Percentiles rank a stretch among this genome's conserved stretches.
phyloP scores from a whole-genome alignment of 768 basidiomycete genomes.

The Kwoniella sp. region DNA sequence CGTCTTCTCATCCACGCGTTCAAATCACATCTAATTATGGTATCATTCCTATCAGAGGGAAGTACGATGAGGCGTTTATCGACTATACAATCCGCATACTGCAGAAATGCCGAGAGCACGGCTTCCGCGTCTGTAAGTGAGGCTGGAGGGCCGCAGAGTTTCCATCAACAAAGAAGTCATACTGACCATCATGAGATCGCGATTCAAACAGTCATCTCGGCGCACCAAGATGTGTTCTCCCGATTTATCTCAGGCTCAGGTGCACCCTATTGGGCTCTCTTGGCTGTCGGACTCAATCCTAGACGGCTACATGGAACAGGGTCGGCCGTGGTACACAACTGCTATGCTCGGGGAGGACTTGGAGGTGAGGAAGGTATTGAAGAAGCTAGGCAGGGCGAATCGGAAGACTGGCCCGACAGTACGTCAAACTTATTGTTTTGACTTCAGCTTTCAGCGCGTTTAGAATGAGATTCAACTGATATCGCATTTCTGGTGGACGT shows the following conservation, averaged over 20 bases:
- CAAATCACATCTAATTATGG: no score
- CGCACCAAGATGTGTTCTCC: conserved; percentile 97
- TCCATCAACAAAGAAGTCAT: background rate
- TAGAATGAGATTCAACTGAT: conserved; percentile 70
- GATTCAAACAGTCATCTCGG: conserved; percentile 73
- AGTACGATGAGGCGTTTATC: conserved; percentile 88
- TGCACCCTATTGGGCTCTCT: conserved; percentile 89
- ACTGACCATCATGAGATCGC: background rate
- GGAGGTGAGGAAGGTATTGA: conserved; percentile 39
- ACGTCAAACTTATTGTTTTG: background rate
- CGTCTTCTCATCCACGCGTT: background rate
- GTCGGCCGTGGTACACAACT: conserved; percentile 36
- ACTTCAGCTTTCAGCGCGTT: background rate
- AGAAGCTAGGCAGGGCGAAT: conserved; percentile 24
- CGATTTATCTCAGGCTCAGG: conserved; percentile 93
- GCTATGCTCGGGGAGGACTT: conserved; percentile 29
- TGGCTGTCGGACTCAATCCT: conserved; percentile 84
- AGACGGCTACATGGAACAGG: conserved; percentile 55
- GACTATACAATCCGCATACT: conserved; percentile 85
- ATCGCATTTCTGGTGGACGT: conserved; percentile 2
- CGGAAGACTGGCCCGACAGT: conserved; percentile 46
- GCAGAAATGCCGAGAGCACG: conserved; percentile 87
- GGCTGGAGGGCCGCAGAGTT: background rate
- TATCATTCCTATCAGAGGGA: conserved; percentile 71
- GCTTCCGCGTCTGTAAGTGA: conserved; percentile 66